phyloP scores from a whole-genome alignment of 129 eudicot species.

The Deinandra increscens region DNA sequence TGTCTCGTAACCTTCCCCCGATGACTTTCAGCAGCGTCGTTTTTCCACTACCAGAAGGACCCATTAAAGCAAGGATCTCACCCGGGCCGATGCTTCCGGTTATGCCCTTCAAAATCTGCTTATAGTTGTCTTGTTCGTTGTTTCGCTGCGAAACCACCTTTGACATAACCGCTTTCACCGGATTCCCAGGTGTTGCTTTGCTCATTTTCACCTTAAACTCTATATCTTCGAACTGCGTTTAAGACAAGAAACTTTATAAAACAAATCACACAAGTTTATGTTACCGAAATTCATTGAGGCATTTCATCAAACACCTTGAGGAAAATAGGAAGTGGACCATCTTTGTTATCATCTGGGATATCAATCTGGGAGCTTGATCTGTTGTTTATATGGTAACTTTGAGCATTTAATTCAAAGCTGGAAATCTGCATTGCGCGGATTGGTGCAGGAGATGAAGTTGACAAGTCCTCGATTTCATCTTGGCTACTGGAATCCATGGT shows the following conservation, averaged over 20 bases:
- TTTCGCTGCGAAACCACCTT: constrained; percentile 57
- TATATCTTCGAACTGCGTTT: constrained; percentile 79
- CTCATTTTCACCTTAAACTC: constrained; percentile 74
- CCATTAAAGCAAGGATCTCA: constrained; percentile 92
- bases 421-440: constrained; percentile 60
- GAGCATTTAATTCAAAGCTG: constrained; percentile 59
- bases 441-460: constrained; percentile 47
- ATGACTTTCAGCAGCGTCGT: constrained; percentile 80
- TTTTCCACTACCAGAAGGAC: constrained; percentile 99
- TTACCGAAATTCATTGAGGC: too few relatives aligned
- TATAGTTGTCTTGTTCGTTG: constrained; percentile 58
- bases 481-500: constrained; percentile 50
- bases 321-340: constrained; percentile 76
- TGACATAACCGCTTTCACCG: constrained; percentile 65
- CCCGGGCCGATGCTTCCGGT: constrained; percentile 96
- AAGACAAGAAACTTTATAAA: constrained; percentile 4
- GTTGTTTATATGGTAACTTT: constrained; percentile 49
- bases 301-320: constrained; percentile 51
- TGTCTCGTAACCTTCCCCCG: constrained; percentile 73
- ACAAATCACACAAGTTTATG: too few relatives aligned
- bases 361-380: constrained; percentile 61
- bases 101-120: constrained; percentile 82
- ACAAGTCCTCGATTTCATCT: constrained; percentile 61
- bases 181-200: constrained; percentile 47
- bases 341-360: constrained; percentile 56